Base-by-base conservation (phyloP, 139 green algal genomes). In the Axilococcus clingmanii region DNA sequence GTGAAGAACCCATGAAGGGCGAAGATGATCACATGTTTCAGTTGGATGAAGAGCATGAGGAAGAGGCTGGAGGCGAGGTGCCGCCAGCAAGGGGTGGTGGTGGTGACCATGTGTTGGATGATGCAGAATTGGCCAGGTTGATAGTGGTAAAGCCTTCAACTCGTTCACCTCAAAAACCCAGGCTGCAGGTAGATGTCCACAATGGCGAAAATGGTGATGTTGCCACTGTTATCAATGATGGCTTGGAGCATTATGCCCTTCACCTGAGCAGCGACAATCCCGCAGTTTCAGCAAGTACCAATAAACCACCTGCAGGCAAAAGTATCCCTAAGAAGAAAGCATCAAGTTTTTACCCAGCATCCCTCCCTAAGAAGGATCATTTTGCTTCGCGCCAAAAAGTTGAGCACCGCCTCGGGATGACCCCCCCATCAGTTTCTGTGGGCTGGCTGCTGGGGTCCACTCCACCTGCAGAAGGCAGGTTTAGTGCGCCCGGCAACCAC, bases 361-460 rank as follows among this genome's bases (percentile, higher is more conserved):
- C 62, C 25, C 47, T 78, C 25, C 59, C 59, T 41, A 71, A 73
- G 36, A 58, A 34, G 35, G 40, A 48, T 42, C 54, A 42, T 40
- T 16, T 8, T 33, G 16, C 25, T n/a, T 2, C 30, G 7, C 36
- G 40, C 12, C 28, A 36, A 35, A 29, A 9, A 23, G 35, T 31
- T 32, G 37, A 56, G 37, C 40, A 65, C 27, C 66, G 60, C 25
- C 64, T 78, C 50, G 73, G 60, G 4, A n/a, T n/a, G n/a, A n/a
- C n/a, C n/a, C 69, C 73, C 19, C 66, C 64, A 24, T 67, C 64
- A 19, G 42, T 57, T 32, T 49, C 61, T 7, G 64, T 93, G 15
- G 84, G 79, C 23, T 86, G 81, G 76, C 55, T 94, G 19, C 75
- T 93, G 61, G 84, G 84, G n/a, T 76, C 76, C 14, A 85, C 78